phyloP scores from a whole-genome alignment of 2,329 filamentous ascomycete genomes.

The Cercospora beticola region DNA sequence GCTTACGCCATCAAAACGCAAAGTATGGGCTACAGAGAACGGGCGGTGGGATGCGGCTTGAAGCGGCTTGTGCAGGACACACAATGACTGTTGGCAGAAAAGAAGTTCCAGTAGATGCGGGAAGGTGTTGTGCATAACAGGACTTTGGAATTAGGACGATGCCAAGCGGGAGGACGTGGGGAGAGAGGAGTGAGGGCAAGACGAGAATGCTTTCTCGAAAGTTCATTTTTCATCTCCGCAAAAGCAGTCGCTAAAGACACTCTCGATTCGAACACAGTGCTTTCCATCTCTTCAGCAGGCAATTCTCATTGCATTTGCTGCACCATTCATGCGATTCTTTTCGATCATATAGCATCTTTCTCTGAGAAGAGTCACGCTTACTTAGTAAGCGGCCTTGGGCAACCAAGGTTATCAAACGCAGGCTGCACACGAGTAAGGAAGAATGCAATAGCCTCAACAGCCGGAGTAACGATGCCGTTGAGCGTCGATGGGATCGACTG shows the following conservation, averaged over 20 bases:
- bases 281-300: not conserved
- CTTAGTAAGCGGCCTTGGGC: constrained; percentile 33
- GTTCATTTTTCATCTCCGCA: not conserved
- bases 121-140: too few relatives aligned
- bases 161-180: too few relatives aligned
- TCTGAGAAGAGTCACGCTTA: not conserved
- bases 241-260: not conserved
- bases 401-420: constrained; percentile 39
- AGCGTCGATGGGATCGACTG: constrained; percentile 40
- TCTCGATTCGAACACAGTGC: not conserved
- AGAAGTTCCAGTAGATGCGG: too few relatives aligned
- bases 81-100: too few relatives aligned
- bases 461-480: constrained; percentile 42
- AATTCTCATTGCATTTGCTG: not conserved
- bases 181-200: too few relatives aligned
- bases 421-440: constrained; percentile 36
- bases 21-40: not conserved
- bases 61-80: too few relatives aligned
- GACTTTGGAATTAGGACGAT: too few relatives aligned
- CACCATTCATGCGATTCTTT: not conserved
- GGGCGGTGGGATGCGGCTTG: too few relatives aligned
- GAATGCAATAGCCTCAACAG: constrained; percentile 39
- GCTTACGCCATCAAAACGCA: not conserved
- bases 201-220: too few relatives aligned
- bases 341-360: too few relatives aligned